Base-by-base conservation (phyloP, 257 asterid species). In the Solanum virginianum region DNA sequence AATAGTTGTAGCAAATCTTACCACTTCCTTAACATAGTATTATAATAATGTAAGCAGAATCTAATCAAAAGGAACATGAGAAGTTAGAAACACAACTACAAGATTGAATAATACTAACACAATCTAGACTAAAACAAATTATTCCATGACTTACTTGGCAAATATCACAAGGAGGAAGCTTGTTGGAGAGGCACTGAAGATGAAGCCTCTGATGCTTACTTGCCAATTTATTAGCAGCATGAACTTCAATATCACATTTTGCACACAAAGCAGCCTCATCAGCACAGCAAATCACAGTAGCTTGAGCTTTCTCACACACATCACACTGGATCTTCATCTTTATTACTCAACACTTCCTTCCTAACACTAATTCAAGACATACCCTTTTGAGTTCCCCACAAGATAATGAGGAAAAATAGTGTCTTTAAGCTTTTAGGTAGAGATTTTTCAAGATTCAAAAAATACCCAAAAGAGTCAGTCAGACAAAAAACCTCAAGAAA, bases 271-370 rank as follows among this genome's bases (percentile, higher is more conserved):
- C 99, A 41, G 99, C 99, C 90, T 96, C 99, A 87, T 96, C 99
- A 10, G 99, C 99, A 87, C 99, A 95, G 88, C 99, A 96, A 4
- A 96, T 96, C 90, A 96, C 95, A 54, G 97, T 94, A 84, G 99
- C 99, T 71, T 91, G 91, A 24, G 98, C 98, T 84, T 91, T 96
- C 92, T 96, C 99, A 86, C 99, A 96, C 79, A 95, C 99, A 92
- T 96, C 99, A 75, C 99, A 96, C 93, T 93, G 98, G 60, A 96
- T 95, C 98, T 96, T 96, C 99, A 96, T 96, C 87, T 81, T 88
- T 45, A 15, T 18, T 8, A n/a, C 43, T 29, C 22, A 47, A 54
- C 36, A 49, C 47, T 60, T 56, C 9, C 20, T 16, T 49, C 32
- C 5, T 49, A 16, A 14, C 15, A 15, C 45, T 39, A 18, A 8